phyloP scores from a whole-genome alignment of 164 flowering plant species.

The Echeveria elegans region DNA sequence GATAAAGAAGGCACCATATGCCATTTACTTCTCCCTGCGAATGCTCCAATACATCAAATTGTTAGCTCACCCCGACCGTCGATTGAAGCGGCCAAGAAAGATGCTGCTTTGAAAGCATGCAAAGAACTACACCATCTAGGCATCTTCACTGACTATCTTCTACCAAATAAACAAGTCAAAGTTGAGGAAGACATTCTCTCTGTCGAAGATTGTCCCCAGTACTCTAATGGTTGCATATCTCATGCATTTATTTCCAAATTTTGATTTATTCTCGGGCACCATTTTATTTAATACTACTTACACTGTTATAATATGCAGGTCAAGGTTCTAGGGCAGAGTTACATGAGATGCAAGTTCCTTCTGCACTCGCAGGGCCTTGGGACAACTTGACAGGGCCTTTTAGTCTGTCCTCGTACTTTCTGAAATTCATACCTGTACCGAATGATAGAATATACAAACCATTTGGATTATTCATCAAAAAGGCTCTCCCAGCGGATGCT shows the following conservation, averaged over 20 bases:
- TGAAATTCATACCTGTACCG: slow-evolving; percentile 58
- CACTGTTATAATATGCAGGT: slow-evolving; percentile 28
- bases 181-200: slow-evolving; percentile 18
- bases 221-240: slow-evolving; percentile 34
- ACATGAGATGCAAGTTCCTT: slow-evolving; percentile 79
- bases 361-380: slow-evolving; percentile 55
- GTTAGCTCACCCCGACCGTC: slow-evolving; percentile 53
- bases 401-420: slow-evolving; percentile 38
- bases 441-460: slow-evolving; percentile 57
- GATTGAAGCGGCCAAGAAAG: slow-evolving; percentile 65
- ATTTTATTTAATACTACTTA: slow-evolving; percentile 3
- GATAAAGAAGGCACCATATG: slow-evolving; percentile 60
- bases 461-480: slow-evolving; percentile 73
- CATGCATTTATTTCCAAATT: neutral
- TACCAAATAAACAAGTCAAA: slow-evolving; percentile 44
- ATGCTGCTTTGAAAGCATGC: slow-evolving; percentile 82
- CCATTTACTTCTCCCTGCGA: slow-evolving; percentile 59
- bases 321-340: slow-evolving; percentile 48
- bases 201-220: slow-evolving; percentile 27
- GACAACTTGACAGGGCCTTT: slow-evolving; percentile 20
- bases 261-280: neutral
- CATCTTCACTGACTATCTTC: slow-evolving; percentile 60
- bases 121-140: slow-evolving; percentile 65
- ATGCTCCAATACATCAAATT: slow-evolving; percentile 68
- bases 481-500: slow-evolving; percentile 69